Evolutionary conservation across 805 yeast genomes (phyloP), one percentile per base, ranked within the genome.

Genomic region (Ogataea allantospora): DNA sequence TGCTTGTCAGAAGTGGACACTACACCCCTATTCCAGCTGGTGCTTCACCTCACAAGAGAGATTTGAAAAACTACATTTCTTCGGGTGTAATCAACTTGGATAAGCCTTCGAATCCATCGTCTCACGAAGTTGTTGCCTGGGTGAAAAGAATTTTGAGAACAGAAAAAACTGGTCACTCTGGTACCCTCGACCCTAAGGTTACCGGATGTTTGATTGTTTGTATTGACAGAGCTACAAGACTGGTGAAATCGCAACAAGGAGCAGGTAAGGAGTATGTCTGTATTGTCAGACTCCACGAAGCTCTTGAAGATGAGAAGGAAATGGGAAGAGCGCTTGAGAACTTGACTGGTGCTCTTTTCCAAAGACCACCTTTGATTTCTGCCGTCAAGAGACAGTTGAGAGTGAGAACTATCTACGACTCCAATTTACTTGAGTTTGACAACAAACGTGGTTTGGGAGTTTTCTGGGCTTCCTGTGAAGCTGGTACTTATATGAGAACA

Each of bases 221-320:
- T 78, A 77, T 93, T 52, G 99, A 93, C 68, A 81, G 96, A 65
- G 99, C 99, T 43, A 93, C 99, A 40, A 82, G 99, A 70, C 76
- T 93, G 61, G 99, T 93, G 53, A 93, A 93, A 68, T 87, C 96
- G 38, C 99, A 93, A 72, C 99, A 93, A 69, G 98, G 98, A 71
- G 99, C 99, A 31, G 99, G 99, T 77, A 93, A 93, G 67, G 99
- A 93, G 80, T 93, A 93, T 70, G 99, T 93, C 39, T 93, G 98
- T 74, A 88, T 93, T 53, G 93, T 87, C 42, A 81, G 98, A 73
- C 75, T 93, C 57, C 99, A 93, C 66, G 97, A 91, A 50, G 88
- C 88, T 46, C 73, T 93, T 51, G 80, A 85, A 53, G 96, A 88
- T 53, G 93, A 85, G 59, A 88, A 88, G 64, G 96, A 54, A 47